A percentile compares a stretch with the other conserved stretches of the same genome.
These are phyloP conservation scores for Dactylellina cionopaga DNA, from an alignment of 2,329 filamentous ascomycete species.

Conservation along the genomic window DNA sequence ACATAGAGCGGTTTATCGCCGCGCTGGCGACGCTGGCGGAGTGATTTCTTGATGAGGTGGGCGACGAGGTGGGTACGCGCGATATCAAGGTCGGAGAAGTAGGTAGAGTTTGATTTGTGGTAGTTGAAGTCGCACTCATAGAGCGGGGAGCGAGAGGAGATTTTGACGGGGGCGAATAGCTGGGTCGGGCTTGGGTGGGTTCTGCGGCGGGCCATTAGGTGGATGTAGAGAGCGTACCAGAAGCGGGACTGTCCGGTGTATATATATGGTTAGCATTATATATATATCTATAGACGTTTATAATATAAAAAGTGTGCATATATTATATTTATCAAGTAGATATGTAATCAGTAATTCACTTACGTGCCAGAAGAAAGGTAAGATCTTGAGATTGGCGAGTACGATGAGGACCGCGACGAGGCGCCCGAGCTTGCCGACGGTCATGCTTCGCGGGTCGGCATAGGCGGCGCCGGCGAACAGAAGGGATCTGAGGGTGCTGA, in stretches of 20 bases:
- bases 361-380: conserved; percentile 81
- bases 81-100: conserved; percentile 86
- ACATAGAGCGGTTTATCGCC: conserved; percentile 54
- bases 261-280: conserved; percentile 46
- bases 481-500: conserved; percentile 19
- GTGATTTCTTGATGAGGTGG: conserved; percentile 64
- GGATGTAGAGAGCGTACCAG: conserved; percentile 68
- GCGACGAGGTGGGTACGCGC: conserved; percentile 82
- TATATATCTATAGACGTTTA: too few relatives aligned
- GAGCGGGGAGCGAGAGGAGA: conserved; percentile 72
- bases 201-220: conserved; percentile 66
- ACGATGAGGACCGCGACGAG: conserved; percentile 65
- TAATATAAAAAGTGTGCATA: too few relatives aligned
- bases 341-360: too few relatives aligned
- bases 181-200: conserved; percentile 69
- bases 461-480: conserved; percentile 37
- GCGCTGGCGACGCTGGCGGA: conserved; percentile 49
- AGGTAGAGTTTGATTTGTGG: conserved; percentile 85
- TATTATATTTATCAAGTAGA: too few relatives aligned
- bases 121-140: conserved; percentile 88
- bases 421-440: conserved; percentile 32
- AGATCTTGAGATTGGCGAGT: conserved; percentile 75
- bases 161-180: conserved; percentile 77
- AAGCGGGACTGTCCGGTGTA: conserved; percentile 66
- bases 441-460: conserved; percentile 37